Conservation (phyloP, 768 basidiomycete genomes). For the Leccinum obscurum region DNA sequence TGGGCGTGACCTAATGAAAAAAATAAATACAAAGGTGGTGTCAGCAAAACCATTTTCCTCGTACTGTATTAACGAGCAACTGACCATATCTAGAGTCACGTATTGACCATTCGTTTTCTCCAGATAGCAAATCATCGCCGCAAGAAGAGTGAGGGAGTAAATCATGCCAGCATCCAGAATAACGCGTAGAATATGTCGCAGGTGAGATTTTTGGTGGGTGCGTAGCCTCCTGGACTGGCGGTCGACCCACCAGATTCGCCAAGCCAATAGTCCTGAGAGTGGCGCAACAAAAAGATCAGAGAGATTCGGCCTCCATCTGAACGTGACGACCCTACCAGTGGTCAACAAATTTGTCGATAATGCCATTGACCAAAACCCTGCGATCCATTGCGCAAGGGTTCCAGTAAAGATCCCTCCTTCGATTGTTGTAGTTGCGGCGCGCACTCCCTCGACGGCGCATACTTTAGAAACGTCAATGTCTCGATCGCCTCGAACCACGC, state of each 20-base stretch:
- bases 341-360: constrained; percentile 34
- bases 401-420: constrained; percentile 28
- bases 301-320: not conserved
- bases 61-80: not conserved
- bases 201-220: constrained; percentile 5
- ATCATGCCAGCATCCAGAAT: constrained; percentile 40
- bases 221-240: constrained; percentile 17
- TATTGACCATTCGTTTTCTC: constrained; percentile 32
- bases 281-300: not conserved
- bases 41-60: not conserved
- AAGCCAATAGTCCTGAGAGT: constrained; percentile 27
- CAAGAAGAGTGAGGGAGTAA: constrained; percentile 37
- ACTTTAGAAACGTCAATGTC: constrained; percentile 7
- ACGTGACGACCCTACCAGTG: constrained; percentile 25
- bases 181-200: constrained; percentile 25
- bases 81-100: constrained; percentile 38
- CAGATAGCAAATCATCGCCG: constrained; percentile 32
- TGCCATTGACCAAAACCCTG: constrained; percentile 33
- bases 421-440: constrained; percentile 12
- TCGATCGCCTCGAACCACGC: not conserved
- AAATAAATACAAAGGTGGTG: not conserved
- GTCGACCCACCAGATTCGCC: constrained; percentile 34
- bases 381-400: constrained; percentile 35
- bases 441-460: constrained; percentile 21
- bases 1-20: constrained; percentile 32